Percentiles rank a stretch among this genome's conserved stretches.
phyloP scores from a whole-genome alignment of 805 yeast species.

The Nakazawaea wickerhamii region DNA sequence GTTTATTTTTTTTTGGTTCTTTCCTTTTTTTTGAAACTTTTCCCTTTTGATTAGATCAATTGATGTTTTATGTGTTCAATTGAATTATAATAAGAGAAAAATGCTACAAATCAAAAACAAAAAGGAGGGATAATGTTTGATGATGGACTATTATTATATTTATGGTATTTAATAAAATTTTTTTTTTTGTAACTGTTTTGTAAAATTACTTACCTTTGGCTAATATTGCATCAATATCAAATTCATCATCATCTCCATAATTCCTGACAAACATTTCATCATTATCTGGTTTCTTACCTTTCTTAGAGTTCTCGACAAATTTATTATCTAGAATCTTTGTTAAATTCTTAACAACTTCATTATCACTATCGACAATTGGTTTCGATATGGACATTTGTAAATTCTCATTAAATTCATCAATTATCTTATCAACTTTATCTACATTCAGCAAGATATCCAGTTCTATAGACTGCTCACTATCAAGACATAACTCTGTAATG shows the following conservation, averaged over 20 bases:
- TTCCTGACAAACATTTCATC: constrained; percentile 1
- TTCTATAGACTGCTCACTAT: not conserved
- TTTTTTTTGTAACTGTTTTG: not conserved
- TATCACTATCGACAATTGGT: not conserved
- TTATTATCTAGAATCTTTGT: constrained; percentile 4
- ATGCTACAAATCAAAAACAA: not conserved
- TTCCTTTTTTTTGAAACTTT: constrained; percentile 12
- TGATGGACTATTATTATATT: not conserved
- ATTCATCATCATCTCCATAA: constrained; percentile 6
- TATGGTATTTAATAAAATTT: not conserved
- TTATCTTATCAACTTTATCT: constrained; percentile 2
- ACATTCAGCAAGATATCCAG: not conserved
- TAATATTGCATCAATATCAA: constrained; percentile 9
- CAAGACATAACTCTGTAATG: not conserved
- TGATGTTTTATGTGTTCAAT: not conserved
- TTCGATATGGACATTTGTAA: not conserved
- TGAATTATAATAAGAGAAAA: constrained; percentile 7
- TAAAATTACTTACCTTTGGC: constrained; percentile 1
- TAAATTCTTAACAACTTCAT: constrained; percentile 1
- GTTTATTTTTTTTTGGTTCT: constrained; percentile 12
- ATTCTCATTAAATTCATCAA: constrained; percentile 1
- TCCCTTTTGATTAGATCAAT: constrained; percentile 5
- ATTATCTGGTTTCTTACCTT: not conserved
- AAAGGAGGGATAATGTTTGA: constrained; percentile 9
- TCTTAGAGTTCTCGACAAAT: not conserved